phyloP scores from a whole-genome alignment of 108 stramenopile genomes.

The Bacterosira constricta region DNA sequence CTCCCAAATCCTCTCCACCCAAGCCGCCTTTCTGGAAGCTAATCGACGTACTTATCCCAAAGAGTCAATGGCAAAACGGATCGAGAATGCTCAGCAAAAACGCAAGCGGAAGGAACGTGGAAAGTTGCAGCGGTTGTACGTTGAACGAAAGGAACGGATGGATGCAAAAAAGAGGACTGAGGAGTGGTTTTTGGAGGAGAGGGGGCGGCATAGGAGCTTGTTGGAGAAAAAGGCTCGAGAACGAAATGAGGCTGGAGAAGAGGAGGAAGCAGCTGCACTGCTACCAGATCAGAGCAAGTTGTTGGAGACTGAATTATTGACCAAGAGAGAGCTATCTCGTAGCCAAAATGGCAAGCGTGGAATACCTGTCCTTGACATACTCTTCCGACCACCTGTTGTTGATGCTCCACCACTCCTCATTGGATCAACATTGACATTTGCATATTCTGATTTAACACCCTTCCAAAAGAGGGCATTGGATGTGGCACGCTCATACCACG shows the following conservation, averaged over 20 bases:
- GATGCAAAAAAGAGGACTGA: constrained; percentile 7
- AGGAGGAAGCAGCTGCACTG: neutral
- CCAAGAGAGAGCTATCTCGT: no score
- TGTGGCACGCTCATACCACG: constrained; percentile 16
- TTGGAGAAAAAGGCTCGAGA: neutral
- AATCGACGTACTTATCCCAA: constrained; percentile 5
- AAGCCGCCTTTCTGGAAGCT: no score
- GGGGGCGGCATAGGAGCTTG: neutral
- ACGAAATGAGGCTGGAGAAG: neutral
- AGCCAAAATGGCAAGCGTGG: no score
- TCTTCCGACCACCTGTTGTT: neutral
- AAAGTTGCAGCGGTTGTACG: neutral
- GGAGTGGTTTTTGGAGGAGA: neutral
- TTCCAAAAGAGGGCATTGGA: constrained; percentile 30
- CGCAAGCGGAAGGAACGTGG: neutral
- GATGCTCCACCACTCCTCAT: constrained; percentile 15
- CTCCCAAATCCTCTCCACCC: no score
- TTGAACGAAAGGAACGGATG: constrained; percentile 15
- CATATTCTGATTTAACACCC: constrained; percentile 15
- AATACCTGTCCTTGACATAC: constrained; percentile 12
- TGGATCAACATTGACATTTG: constrained; percentile 18
- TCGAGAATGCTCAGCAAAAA: neutral
- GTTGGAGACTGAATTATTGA: neutral
- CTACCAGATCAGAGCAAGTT: neutral
- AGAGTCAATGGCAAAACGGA: neutral